Percentiles rank a stretch among this genome's conserved stretches.
Evolutionary conservation across 768 basidiomycete genomes (phyloP).

Genomic region (Xanthoconium purpureum): DNA sequence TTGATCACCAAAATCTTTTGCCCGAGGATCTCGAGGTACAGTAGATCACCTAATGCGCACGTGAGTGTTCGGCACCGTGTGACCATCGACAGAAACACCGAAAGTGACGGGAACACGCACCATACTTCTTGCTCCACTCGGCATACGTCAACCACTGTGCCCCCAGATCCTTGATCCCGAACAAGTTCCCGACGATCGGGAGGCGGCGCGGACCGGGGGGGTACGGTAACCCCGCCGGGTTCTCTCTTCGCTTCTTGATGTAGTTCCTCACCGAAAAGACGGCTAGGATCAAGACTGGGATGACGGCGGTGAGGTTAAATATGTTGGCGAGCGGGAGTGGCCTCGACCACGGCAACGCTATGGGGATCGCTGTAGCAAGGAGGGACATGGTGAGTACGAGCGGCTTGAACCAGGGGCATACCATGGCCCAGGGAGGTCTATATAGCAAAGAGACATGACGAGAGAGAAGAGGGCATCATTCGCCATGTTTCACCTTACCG

Average conservation of each 20-base stretch:
- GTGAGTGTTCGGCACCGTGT: neutral
- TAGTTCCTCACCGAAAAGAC: neutral
- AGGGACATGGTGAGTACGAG: neutral
- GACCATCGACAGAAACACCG: too few species aligned
- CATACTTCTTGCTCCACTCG: slow-evolving; percentile 42
- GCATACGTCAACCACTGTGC: slow-evolving; percentile 38
- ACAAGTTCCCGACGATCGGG: slow-evolving; percentile 44
- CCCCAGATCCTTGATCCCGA: slow-evolving; percentile 40
- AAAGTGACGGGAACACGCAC: slow-evolving; percentile 16
- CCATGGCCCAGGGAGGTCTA: neutral
- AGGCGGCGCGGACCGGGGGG: slow-evolving; percentile 43
- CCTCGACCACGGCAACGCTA: neutral
- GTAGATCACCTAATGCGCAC: slow-evolving; percentile 19
- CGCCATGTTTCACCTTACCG: slow-evolving; percentile 12
- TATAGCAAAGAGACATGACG: slow-evolving; percentile 3
- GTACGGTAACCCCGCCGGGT: slow-evolving; percentile 23
- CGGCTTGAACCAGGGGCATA: neutral
- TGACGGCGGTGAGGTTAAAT: slow-evolving; percentile 2
- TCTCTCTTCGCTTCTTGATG: slow-evolving; percentile 6
- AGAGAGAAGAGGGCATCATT: neutral
- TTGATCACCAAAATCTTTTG: slow-evolving; percentile 24
- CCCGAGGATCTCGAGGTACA: slow-evolving; percentile 27
- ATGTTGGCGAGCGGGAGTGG: neutral
- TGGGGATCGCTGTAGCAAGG: slow-evolving; percentile 6
- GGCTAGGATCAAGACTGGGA: slow-evolving; percentile 1